Evolutionary conservation across 768 basidiomycete genomes (phyloP).

Genomic region (Xanthoconium stramineum): DNA sequence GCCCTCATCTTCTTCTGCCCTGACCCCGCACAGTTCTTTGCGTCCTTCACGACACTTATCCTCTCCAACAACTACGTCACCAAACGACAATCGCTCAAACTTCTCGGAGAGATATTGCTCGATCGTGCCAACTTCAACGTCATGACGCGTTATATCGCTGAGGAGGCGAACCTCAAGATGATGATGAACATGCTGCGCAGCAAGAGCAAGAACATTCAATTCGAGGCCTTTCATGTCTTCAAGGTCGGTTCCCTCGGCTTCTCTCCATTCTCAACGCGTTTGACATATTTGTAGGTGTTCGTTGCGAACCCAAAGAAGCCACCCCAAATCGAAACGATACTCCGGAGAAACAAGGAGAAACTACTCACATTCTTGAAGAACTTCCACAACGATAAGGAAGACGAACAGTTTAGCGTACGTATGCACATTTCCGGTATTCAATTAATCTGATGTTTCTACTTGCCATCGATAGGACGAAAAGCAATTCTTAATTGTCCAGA

Average conservation of each 20-base stretch:
- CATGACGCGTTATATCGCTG: slow-evolving; percentile 96
- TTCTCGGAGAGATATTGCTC: slow-evolving; percentile 95
- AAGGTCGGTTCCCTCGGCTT: slow-evolving; percentile 58
- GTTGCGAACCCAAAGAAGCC: slow-evolving; percentile 99
- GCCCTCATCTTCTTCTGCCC: background rate
- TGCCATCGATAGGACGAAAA: slow-evolving; percentile 70
- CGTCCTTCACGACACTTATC: slow-evolving; percentile 89
- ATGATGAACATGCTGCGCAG: slow-evolving; percentile 99
- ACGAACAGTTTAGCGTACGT: slow-evolving; percentile 90
- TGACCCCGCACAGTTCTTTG: slow-evolving; percentile 72
- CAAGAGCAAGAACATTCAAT: slow-evolving; percentile 99
- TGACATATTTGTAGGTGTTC: slow-evolving; percentile 61
- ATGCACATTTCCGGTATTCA: background rate
- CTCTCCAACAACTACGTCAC: slow-evolving; percentile 96
- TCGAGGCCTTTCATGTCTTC: slow-evolving; percentile 99
- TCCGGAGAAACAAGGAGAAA: slow-evolving; percentile 93
- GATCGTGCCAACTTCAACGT: slow-evolving; percentile 98
- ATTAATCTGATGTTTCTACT: background rate
- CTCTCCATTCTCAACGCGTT: background rate
- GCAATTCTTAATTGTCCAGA: slow-evolving; percentile 92
- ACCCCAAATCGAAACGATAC: slow-evolving; percentile 86
- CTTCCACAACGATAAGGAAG: slow-evolving; percentile 99
- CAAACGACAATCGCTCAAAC: slow-evolving; percentile 98
- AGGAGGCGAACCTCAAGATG: slow-evolving; percentile 96
- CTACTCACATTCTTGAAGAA: slow-evolving; percentile 82